These are phyloP conservation scores for Neofusicoccum sp. DNA, from an alignment of 2,329 filamentous ascomycete species.

Conservation along the genomic window DNA sequence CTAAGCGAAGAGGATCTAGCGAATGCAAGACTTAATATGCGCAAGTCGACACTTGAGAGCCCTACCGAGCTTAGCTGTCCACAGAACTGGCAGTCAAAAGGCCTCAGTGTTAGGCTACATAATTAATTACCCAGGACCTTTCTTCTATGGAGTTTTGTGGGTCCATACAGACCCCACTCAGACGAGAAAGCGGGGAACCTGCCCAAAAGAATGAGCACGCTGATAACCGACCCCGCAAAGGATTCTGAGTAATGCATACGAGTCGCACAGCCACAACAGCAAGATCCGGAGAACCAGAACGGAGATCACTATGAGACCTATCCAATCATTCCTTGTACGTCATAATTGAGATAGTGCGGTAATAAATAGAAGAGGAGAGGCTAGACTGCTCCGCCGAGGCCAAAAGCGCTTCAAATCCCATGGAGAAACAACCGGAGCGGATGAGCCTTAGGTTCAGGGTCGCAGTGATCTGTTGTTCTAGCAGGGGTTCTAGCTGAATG, in stretches of 20 bases:
- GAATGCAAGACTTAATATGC: not conserved
- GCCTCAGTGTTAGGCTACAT: no score
- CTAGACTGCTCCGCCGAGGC: no score
- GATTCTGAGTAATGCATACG: not conserved
- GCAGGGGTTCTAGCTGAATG: no score
- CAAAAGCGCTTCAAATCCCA: no score
- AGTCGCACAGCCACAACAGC: not conserved
- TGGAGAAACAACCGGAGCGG: no score
- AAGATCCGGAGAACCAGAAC: not conserved
- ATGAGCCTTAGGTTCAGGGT: no score
- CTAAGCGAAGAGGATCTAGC: not conserved
- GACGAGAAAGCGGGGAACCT: not conserved
- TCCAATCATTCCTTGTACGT: no score
- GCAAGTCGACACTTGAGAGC: not conserved
- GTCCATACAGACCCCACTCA: not conserved
- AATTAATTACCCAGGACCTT: not conserved
- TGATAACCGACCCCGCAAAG: not conserved
- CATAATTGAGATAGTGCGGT: no score
- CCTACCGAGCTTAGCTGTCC: not conserved
- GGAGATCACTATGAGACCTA: no score
- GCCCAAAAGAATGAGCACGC: not conserved
- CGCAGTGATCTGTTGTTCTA: no score
- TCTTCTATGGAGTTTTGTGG: not conserved
- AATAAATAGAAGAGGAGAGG: no score
- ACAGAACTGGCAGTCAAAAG: no score